Evolutionary conservation across 352 stramenopile species (phyloP), one percentile per base, ranked within the genome.

Genomic region (Phytopythium vexans): DNA sequence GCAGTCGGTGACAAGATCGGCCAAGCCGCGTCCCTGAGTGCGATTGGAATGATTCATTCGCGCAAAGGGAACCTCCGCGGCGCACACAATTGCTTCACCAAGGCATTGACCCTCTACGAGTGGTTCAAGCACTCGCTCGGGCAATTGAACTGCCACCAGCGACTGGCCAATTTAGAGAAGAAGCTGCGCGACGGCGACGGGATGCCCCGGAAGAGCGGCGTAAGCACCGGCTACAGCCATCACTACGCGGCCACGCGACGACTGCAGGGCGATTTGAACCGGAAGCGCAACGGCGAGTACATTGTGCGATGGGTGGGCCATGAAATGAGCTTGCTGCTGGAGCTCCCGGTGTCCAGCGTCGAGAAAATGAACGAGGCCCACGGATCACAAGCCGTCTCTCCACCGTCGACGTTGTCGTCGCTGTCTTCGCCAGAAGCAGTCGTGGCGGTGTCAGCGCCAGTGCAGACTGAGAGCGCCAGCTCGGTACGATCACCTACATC

Each of bases 251-350:
- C 82, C 14, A 88, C 77, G 38, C 68, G 82, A 11, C 71, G 82
- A 5, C 56, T 92, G 2, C 82, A 92, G 49, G 82, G 82, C n/a
- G 82, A 92, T 42, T 36, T 92, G 9, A 92, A 92, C 52, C 76
- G 79, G n/a, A 88, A 88, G 38, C 78, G 70, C 49, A 89, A 88
- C 38, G 75, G 77, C 40, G 82, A 92, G 59, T 88, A 91, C 54
- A 86, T 90, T 35, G 72, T 92, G 16, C 77, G 82, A 6, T 92
- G 82, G 82, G 82, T 92, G 11, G 82, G 82, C 16, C 79, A 92
- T 55, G 82, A 92, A 55, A 90, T 80, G 63, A 92, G 82, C 69
- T 49, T 92, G 59, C 56, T 92, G 38, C 57, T 92, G 32, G 82
- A 92, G 45, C 52, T 92, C 21, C 74, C 82, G 3, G 52, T 59